Percentiles rank a stretch among this genome's conserved stretches.
Evolutionary conservation across 2,329 filamentous ascomycete species (phyloP).

Genomic region (Apiospora rasikravindrae): DNA sequence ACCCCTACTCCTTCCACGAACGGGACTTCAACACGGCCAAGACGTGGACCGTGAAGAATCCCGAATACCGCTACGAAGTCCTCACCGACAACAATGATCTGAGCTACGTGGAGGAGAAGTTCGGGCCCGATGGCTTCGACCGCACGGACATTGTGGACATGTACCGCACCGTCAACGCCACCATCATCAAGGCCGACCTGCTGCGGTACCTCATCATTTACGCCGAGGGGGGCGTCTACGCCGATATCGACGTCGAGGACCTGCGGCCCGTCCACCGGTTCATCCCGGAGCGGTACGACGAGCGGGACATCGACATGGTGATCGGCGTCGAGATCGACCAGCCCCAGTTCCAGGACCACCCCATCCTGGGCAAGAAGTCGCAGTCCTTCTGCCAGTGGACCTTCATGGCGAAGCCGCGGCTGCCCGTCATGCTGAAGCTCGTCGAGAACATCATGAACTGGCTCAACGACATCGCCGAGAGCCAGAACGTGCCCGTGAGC

Average conservation of each 20-base stretch:
- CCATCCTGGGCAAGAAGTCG: constrained; percentile 70
- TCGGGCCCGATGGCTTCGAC: constrained; percentile 67
- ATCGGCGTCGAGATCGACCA: constrained; percentile 75
- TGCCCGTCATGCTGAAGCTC: constrained; percentile 71
- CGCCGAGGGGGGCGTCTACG: constrained; percentile 63
- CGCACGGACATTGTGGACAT: constrained; percentile 69
- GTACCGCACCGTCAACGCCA: constrained; percentile 64
- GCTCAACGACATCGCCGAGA: constrained; percentile 63
- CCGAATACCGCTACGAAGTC: constrained; percentile 70
- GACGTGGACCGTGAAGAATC: constrained; percentile 71
- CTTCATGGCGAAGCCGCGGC: constrained; percentile 70
- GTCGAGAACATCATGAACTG: constrained; percentile 72
- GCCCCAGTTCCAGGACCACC: constrained; percentile 66
- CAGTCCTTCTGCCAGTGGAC: constrained; percentile 79
- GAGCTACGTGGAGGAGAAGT: constrained; percentile 71
- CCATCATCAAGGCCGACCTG: constrained; percentile 71
- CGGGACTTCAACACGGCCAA: constrained; percentile 64
- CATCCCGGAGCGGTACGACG: constrained; percentile 67
- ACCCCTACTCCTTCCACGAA: constrained; percentile 69
- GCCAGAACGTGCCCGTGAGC: constrained; percentile 63
- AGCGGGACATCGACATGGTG: constrained; percentile 71
- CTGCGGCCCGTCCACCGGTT: constrained; percentile 51
- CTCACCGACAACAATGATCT: constrained; percentile 72
- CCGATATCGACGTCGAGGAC: constrained; percentile 50
- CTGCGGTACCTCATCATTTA: constrained; percentile 72